Conservation (phyloP, 2,329 filamentous ascomycete species). For the Colletotrichum agaves region DNA sequence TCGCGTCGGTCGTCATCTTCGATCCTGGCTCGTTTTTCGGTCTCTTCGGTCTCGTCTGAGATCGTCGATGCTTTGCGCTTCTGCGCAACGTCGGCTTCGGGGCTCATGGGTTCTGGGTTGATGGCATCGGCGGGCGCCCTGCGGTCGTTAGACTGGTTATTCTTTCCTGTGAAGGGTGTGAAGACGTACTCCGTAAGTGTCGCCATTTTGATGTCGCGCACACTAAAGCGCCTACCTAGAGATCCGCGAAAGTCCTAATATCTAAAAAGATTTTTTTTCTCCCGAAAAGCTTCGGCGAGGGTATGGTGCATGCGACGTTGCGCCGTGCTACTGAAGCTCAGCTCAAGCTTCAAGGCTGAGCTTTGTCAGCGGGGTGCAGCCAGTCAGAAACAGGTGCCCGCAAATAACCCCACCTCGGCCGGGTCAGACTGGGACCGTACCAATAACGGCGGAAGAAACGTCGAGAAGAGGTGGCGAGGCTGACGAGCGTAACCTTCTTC, state of each 20-base stretch:
- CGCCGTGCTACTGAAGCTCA: constrained; percentile 3
- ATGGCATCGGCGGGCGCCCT: constrained; percentile 18
- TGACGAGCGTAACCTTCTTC: constrained; percentile 50
- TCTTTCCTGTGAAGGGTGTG: neutral
- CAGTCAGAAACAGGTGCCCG: constrained; percentile 3
- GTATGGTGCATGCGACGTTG: neutral
- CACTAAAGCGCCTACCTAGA: no score
- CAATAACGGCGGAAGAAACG: constrained; percentile 29
- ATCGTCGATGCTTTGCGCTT: constrained; percentile 48
- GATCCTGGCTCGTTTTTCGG: constrained; percentile 35
- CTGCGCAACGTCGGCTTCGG: constrained; percentile 32
- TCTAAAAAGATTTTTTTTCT: neutral
- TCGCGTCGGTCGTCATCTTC: constrained; percentile 23
- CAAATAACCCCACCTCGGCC: neutral
- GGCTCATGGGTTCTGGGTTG: constrained; percentile 3
- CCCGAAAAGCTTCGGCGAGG: neutral
- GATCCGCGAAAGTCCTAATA: neutral
- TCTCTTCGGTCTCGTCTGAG: constrained; percentile 36
- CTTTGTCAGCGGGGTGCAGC: constrained; percentile 35
- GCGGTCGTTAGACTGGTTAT: constrained; percentile 7
- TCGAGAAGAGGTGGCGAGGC: constrained; percentile 51
- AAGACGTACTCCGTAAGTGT: constrained; percentile 20
- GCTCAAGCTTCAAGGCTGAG: constrained; percentile 33
- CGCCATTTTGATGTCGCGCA: constrained; percentile 17
- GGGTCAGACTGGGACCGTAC: constrained; percentile 23